Conservation (phyloP, 805 yeast species). For the Monosporozyma yasuniensis region DNA sequence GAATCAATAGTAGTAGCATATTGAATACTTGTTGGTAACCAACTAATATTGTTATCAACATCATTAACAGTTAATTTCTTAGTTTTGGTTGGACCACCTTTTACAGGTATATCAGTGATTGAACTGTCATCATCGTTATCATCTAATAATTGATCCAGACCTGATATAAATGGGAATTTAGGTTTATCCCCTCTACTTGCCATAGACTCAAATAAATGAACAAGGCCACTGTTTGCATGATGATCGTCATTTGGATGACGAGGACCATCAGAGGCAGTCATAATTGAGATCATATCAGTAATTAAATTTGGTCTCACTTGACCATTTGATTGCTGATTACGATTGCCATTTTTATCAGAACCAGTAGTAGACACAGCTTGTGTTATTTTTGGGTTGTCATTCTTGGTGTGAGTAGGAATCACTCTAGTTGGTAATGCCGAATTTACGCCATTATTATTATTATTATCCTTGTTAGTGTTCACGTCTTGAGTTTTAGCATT, state of each 20-base stretch:
- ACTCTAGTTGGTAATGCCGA: neutral
- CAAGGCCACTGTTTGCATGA: neutral
- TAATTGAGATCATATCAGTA: neutral
- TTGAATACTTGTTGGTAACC: slow-evolving; percentile 31
- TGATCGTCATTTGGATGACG: neutral
- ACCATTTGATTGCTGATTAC: neutral
- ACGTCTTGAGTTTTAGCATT: neutral
- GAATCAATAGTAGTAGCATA: slow-evolving; percentile 8
- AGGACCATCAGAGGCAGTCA: neutral
- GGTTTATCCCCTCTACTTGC: neutral
- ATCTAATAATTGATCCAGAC: neutral
- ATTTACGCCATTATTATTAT: neutral
- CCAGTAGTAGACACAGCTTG: neutral
- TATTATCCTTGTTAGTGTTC: neutral
- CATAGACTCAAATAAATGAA: neutral
- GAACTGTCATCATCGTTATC: neutral
- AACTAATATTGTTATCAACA: neutral
- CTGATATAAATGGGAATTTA: neutral
- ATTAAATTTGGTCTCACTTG: neutral
- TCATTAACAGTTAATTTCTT: neutral
- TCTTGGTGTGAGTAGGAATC: neutral
- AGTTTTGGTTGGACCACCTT: neutral
- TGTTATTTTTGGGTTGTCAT: neutral
- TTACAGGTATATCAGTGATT: neutral
- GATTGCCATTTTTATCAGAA: neutral